Evolutionary conservation across 371 early-diverging fungal species (phyloP).

Genomic region (Funneliformis caledonium): DNA sequence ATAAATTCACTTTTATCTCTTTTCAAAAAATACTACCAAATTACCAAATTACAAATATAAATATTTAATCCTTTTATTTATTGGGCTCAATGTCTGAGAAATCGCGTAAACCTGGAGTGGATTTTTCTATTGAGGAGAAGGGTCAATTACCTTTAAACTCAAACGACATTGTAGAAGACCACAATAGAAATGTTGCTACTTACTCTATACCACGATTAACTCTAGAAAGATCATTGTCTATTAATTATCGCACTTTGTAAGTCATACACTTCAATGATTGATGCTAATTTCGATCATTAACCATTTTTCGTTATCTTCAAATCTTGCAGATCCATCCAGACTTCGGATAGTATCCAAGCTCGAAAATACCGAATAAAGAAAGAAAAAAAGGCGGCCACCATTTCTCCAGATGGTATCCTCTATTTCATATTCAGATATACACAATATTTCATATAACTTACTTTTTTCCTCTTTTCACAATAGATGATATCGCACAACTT

Average conservation of each 20-base stretch:
- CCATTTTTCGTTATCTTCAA: neutral
- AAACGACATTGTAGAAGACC: neutral
- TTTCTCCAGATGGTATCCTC: neutral
- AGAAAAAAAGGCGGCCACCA: neutral
- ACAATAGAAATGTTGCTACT: neutral
- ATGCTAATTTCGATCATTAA: neutral
- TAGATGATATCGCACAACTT: neutral
- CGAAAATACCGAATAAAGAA: neutral
- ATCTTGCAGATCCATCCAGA: neutral
- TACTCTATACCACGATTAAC: neutral
- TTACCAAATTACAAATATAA: too few species aligned
- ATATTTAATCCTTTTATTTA: too few species aligned
- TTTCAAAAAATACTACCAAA: too few species aligned
- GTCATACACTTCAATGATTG: neutral
- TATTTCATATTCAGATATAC: neutral
- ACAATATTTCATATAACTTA: neutral
- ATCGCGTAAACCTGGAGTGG: neutral
- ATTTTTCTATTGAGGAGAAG: neutral
- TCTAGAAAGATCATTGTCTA: neutral
- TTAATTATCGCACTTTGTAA: neutral
- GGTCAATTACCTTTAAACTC: neutral
- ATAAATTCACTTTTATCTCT: too few species aligned
- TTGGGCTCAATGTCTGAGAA: neutral
- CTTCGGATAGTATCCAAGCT: neutral
- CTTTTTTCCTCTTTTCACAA: neutral